Conservation (phyloP, 371 early-diverging fungal genomes). For the Mucor velutinosus region DNA sequence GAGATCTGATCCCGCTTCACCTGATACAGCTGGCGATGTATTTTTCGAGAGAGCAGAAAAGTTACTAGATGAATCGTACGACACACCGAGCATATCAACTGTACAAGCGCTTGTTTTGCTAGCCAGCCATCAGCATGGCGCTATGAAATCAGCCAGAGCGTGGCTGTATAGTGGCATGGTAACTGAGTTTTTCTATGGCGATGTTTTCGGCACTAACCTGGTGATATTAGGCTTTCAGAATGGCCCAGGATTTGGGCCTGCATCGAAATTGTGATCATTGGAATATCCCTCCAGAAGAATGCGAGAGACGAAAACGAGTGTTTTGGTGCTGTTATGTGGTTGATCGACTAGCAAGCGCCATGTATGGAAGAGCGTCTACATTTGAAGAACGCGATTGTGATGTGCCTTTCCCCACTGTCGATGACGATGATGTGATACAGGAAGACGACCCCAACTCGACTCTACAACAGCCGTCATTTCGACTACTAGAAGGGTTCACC, state of each 20-base stretch:
- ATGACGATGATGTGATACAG: constrained; percentile 36
- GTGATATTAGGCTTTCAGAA: constrained; percentile 42
- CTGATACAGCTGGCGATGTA: constrained; percentile 45
- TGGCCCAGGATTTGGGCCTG: constrained; percentile 54
- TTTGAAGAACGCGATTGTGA: constrained; percentile 54
- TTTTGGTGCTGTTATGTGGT: constrained; percentile 58
- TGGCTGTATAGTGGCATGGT: constrained; percentile 59
- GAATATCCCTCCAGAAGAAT: constrained; percentile 45
- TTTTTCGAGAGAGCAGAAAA: constrained; percentile 52
- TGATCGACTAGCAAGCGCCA: constrained; percentile 44
- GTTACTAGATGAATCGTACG: constrained; percentile 59
- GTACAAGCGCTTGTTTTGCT: constrained; percentile 61
- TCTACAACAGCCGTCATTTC: constrained; percentile 15
- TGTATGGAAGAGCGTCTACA: constrained; percentile 43
- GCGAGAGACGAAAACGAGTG: constrained; percentile 49
- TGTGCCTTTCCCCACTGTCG: constrained; percentile 46
- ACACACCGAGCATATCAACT: constrained; percentile 59
- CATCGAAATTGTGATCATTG: constrained; percentile 49
- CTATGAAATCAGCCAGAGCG: constrained; percentile 48
- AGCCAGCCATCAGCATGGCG: constrained; percentile 57
- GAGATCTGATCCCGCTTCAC: constrained; percentile 30
- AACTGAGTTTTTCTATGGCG: not conserved
- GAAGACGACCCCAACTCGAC: not conserved
- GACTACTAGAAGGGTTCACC: constrained; percentile 37
- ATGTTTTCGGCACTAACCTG: no score